phyloP scores from a whole-genome alignment of 73 alveolate genomes.

The Paramecium sexaurelia region DNA sequence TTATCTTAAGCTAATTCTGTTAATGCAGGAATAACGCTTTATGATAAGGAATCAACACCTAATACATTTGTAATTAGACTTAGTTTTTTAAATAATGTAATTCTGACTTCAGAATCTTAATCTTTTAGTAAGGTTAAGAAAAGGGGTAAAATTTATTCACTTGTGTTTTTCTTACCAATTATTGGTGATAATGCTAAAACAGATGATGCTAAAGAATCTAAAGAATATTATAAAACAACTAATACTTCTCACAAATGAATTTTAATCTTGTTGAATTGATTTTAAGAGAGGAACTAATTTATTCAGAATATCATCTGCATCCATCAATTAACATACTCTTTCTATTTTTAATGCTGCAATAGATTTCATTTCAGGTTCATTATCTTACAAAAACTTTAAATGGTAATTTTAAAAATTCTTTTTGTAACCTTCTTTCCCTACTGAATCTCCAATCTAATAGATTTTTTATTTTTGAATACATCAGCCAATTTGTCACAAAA shows the following conservation, averaged over 20 bases:
- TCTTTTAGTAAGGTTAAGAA: slow-evolving; percentile 53
- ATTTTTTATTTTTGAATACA: not conserved
- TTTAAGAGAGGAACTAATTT: slow-evolving; percentile 56
- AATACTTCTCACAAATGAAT: slow-evolving; percentile 64
- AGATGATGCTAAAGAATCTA: slow-evolving; percentile 60
- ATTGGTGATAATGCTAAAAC: slow-evolving; percentile 52
- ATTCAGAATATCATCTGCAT: slow-evolving; percentile 51
- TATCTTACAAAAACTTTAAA: slow-evolving; percentile 51
- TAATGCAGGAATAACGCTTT: slow-evolving; percentile 64
- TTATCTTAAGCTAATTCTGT: slow-evolving; percentile 69
- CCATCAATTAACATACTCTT: slow-evolving; percentile 45
- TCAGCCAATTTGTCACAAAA: slow-evolving; percentile 68
- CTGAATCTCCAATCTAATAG: slow-evolving; percentile 58
- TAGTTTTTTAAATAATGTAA: slow-evolving; percentile 59
- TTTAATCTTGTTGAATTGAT: slow-evolving; percentile 13
- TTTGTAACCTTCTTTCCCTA: slow-evolving; percentile 53
- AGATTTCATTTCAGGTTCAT: slow-evolving; percentile 69
- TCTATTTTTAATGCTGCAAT: slow-evolving; percentile 62
- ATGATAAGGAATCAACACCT: slow-evolving; percentile 65
- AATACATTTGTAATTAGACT: slow-evolving; percentile 57
- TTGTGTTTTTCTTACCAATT: slow-evolving; percentile 62
- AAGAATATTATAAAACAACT: not conserved
- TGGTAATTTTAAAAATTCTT: slow-evolving; percentile 47
- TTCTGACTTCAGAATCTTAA: slow-evolving; percentile 64
- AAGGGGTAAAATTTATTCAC: slow-evolving; percentile 60